Percentiles rank a stretch among this genome's conserved stretches.
phyloP scores from a whole-genome alignment of 2,329 filamentous ascomycete species.

The Ophiostoma sp. region DNA sequence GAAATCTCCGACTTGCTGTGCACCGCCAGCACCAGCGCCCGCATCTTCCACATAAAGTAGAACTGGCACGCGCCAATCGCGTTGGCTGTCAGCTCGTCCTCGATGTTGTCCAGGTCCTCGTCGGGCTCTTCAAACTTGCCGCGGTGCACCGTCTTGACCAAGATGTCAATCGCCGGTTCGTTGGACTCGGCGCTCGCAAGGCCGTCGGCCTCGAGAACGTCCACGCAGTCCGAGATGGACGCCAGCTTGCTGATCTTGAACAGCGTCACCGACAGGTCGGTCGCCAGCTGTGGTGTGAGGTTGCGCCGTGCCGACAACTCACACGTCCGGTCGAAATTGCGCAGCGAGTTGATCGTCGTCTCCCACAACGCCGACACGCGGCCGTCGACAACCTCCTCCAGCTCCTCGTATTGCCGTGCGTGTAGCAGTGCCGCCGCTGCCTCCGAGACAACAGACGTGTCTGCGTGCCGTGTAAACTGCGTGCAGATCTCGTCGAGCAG shows the following conservation, averaged over 20 bases:
- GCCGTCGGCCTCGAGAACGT: slow-evolving; percentile 62
- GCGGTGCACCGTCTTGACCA: slow-evolving; percentile 68
- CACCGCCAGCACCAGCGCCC: slow-evolving; percentile 52
- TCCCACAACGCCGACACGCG: slow-evolving; percentile 85
- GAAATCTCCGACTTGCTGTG: slow-evolving; percentile 51
- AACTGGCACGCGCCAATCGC: slow-evolving; percentile 73
- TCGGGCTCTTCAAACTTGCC: slow-evolving; percentile 65
- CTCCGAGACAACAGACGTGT: slow-evolving; percentile 77
- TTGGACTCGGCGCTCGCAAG: slow-evolving; percentile 43
- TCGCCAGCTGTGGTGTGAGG: slow-evolving; percentile 59
- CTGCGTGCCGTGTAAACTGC: slow-evolving; percentile 89
- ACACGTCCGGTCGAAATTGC: slow-evolving; percentile 63
- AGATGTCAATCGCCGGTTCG: slow-evolving; percentile 57
- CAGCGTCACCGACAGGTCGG: slow-evolving; percentile 66
- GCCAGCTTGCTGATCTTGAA: slow-evolving; percentile 76
- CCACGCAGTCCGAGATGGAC: slow-evolving; percentile 70
- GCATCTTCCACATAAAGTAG: slow-evolving; percentile 94
- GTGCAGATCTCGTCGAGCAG: slow-evolving; percentile 87
- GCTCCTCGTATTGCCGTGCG: slow-evolving; percentile 78
- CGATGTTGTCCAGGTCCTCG: slow-evolving; percentile 66
- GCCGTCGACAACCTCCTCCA: slow-evolving; percentile 76
- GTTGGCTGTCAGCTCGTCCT: slow-evolving; percentile 71
- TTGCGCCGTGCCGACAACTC: slow-evolving; percentile 68
- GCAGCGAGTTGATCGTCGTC: slow-evolving; percentile 67
- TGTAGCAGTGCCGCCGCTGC: slow-evolving; percentile 78